phyloP scores from a whole-genome alignment of 495 filamentous ascomycete species.

The Daldinia bambusicola region DNA sequence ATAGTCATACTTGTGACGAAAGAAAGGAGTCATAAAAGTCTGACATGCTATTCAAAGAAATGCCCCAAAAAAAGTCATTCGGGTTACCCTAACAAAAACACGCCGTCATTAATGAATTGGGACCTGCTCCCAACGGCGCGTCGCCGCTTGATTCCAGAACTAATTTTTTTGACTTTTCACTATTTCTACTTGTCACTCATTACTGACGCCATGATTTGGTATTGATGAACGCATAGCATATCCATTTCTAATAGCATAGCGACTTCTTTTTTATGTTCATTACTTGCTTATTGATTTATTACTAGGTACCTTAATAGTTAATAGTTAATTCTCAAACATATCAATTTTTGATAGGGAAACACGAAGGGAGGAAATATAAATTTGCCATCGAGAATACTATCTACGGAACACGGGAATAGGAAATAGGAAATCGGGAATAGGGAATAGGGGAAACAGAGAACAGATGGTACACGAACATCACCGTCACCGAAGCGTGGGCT shows the following conservation, averaged over 20 bases:
- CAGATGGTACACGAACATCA: constrained; percentile 30
- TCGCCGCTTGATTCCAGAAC: constrained; percentile 10
- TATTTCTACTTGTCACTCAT: constrained; percentile 17
- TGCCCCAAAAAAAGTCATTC: constrained; percentile 12
- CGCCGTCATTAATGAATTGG: constrained; percentile 22
- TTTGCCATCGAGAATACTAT: too few species aligned
- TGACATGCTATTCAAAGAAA: constrained; percentile 22
- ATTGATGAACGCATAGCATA: constrained; percentile 20
- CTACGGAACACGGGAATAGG: neutral
- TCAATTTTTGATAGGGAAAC: neutral
- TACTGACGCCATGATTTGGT: constrained; percentile 30
- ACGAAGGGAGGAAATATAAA: neutral
- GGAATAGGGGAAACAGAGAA: neutral
- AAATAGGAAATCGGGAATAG: neutral
- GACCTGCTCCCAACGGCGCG: neutral
- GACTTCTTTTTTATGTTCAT: neutral
- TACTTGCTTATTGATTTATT: too few species aligned
- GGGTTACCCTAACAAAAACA: constrained; percentile 21
- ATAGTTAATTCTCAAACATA: neutral
- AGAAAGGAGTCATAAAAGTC: constrained; percentile 16
- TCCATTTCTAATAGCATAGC: constrained; percentile 19
- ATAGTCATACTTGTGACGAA: constrained; percentile 16
- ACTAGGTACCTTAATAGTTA: too few species aligned
- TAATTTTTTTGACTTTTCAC: constrained; percentile 34
- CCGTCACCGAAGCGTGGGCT: neutral